phyloP scores from a whole-genome alignment of 2,329 filamentous ascomycete genomes.

The Stemphylium lycopersici region DNA sequence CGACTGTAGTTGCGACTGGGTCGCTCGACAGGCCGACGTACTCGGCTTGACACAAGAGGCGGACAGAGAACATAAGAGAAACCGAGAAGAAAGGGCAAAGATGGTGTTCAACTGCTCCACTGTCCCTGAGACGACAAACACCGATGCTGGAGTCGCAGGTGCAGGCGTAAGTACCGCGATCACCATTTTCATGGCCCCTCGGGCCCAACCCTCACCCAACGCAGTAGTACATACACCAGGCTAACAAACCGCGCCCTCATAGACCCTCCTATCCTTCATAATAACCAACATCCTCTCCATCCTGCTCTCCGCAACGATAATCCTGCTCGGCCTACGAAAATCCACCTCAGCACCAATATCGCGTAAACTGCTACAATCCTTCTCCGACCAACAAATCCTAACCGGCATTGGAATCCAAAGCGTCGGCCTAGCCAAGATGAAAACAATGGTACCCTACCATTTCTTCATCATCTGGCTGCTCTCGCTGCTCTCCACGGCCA shows the following conservation, averaged over 20 bases:
- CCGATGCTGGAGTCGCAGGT: constrained; percentile 65
- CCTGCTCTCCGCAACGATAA: constrained; percentile 61
- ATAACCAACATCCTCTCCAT: constrained; percentile 66
- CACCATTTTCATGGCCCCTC: neutral
- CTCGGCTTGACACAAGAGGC: constrained; percentile 21
- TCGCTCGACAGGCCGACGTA: neutral
- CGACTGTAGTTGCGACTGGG: neutral
- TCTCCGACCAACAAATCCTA: constrained; percentile 72
- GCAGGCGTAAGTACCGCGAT: constrained; percentile 55
- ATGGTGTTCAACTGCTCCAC: constrained; percentile 49
- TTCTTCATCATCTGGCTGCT: constrained; percentile 76
- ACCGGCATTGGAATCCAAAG: constrained; percentile 72
- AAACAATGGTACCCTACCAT: constrained; percentile 68
- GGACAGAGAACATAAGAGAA: constrained; percentile 7
- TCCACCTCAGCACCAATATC: constrained; percentile 58
- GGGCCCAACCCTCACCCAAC: neutral
- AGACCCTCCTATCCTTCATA: constrained; percentile 69
- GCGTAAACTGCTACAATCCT: constrained; percentile 68
- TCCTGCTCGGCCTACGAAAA: constrained; percentile 60
- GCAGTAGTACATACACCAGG: neutral
- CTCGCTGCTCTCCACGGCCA: constrained; percentile 67
- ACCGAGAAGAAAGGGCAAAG: neutral
- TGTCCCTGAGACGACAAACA: constrained; percentile 53
- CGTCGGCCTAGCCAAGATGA: constrained; percentile 66
- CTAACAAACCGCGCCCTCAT: neutral